Conservation (phyloP, 768 basidiomycete species). For the Coprinopsis sp. region DNA sequence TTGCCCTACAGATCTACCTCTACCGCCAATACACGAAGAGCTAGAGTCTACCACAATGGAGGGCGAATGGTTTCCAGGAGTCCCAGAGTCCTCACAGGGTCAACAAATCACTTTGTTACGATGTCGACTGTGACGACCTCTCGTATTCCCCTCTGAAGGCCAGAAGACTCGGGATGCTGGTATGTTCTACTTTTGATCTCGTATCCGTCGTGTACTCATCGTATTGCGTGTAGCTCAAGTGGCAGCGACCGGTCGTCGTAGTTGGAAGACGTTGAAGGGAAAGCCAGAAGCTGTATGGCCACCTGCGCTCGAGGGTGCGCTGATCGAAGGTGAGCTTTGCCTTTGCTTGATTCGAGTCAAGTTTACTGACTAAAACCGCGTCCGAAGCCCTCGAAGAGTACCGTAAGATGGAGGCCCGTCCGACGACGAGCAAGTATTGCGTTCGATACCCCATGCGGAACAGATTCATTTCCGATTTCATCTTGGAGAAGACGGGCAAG, state of each 20-base stretch:
- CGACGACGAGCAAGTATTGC: slow-evolving; percentile 55
- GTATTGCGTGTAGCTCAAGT: slow-evolving; percentile 41
- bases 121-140: slow-evolving; percentile 39
- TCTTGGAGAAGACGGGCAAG: slow-evolving; percentile 59
- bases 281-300: slow-evolving; percentile 72
- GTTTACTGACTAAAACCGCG: neutral
- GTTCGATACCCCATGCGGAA: slow-evolving; percentile 76
- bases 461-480: slow-evolving; percentile 73
- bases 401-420: slow-evolving; percentile 48
- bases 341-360: neutral
- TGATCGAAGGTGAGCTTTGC: slow-evolving; percentile 54
- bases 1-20: no score
- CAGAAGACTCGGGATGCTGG: slow-evolving; percentile 45
- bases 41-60: neutral
- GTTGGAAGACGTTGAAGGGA: slow-evolving; percentile 72
- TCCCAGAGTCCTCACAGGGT: slow-evolving; percentile 20
- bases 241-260: slow-evolving; percentile 60
- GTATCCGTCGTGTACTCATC: no score
- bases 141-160: slow-evolving; percentile 37
- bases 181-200: no score
- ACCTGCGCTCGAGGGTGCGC: slow-evolving; percentile 65
- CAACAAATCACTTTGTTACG: slow-evolving; percentile 21
- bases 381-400: slow-evolving; percentile 57
- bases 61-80: slow-evolving; percentile 33
- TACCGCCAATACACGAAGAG: no score